Percentiles rank a stretch among this genome's conserved stretches.
These are phyloP conservation scores for Platanthera zijinensis DNA, from an alignment of 106 monocot genomes.

Conservation along the genomic window DNA sequence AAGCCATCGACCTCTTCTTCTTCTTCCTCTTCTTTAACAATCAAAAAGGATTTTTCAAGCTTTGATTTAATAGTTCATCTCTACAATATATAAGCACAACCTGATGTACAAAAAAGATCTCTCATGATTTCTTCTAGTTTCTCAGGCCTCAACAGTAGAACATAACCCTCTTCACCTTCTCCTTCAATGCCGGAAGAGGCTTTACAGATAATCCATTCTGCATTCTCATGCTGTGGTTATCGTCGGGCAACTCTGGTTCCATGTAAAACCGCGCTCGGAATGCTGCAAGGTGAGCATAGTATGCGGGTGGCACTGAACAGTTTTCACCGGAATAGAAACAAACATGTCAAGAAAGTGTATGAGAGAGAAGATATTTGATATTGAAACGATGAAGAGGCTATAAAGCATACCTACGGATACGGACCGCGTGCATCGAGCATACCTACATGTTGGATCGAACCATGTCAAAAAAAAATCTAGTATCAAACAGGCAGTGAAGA, in stretches of 20 bases:
- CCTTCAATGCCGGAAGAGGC: constrained; percentile 45
- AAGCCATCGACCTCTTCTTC: too few relatives aligned
- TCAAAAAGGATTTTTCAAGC: not conserved
- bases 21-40: not conserved
- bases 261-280: constrained; percentile 62
- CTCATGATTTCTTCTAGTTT: not conserved
- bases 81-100: constrained; percentile 2
- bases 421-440: constrained; percentile 84
- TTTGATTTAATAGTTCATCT: not conserved
- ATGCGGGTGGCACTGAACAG: constrained; percentile 55
- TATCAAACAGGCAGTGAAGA: not conserved
- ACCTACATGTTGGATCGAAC: constrained; percentile 27
- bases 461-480: not conserved
- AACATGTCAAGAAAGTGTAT: not conserved
- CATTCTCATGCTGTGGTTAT: constrained; percentile 7
- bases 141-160: constrained; percentile 34
- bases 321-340: not conserved
- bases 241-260: constrained; percentile 39
- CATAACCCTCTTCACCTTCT: constrained; percentile 81
- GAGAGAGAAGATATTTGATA: not conserved
- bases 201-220: constrained; percentile 34
- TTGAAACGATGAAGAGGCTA: not conserved
- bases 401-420: constrained; percentile 73
- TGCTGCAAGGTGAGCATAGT: constrained; percentile 66
- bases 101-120: constrained; percentile 7